These are phyloP conservation scores for Porphyra umbilicalis DNA, from an alignment of 31 red algal species.

Conservation along the genomic window DNA sequence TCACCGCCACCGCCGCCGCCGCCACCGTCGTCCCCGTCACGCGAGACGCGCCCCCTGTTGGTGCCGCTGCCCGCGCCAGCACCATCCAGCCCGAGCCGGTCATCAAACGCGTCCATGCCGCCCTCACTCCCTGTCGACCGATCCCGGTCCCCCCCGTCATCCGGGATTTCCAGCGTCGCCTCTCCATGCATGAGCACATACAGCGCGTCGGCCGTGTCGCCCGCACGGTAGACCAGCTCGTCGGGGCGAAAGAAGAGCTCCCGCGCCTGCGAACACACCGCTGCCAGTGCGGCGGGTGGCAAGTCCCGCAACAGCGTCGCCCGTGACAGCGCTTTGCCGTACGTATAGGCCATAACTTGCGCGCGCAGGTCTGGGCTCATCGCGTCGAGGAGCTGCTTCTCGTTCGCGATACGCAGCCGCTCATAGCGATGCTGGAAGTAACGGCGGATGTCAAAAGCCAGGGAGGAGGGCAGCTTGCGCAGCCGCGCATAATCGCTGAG, in stretches of 20 bases:
- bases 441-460: slow-evolving; percentile 24
- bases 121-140: not conserved
- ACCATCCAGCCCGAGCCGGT: not conserved
- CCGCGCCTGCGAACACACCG: slow-evolving; percentile 23
- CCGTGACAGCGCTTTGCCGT: slow-evolving; percentile 4
- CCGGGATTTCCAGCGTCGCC: not conserved
- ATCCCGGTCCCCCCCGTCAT: not conserved
- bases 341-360: slow-evolving; percentile 32
- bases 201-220: slow-evolving; percentile 24
- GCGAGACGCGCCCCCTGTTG: not conserved
- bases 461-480: slow-evolving; percentile 22
- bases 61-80: not conserved
- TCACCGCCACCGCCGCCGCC: not conserved
- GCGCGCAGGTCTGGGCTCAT: slow-evolving; percentile 34
- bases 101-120: not conserved
- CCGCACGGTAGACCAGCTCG: slow-evolving; percentile 17
- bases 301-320: slow-evolving; percentile 23
- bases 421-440: slow-evolving; percentile 30
- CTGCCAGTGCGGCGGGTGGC: slow-evolving; percentile 8
- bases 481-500: slow-evolving; percentile 19
- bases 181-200: slow-evolving; percentile 32
- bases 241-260: slow-evolving; percentile 10
- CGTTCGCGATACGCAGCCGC: slow-evolving; percentile 19
- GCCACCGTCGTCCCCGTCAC: not conserved
- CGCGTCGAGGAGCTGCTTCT: slow-evolving; percentile 22